Base-by-base conservation (phyloP, 192 early-diverging fungal species). In the Backusella morwellensis region DNA sequence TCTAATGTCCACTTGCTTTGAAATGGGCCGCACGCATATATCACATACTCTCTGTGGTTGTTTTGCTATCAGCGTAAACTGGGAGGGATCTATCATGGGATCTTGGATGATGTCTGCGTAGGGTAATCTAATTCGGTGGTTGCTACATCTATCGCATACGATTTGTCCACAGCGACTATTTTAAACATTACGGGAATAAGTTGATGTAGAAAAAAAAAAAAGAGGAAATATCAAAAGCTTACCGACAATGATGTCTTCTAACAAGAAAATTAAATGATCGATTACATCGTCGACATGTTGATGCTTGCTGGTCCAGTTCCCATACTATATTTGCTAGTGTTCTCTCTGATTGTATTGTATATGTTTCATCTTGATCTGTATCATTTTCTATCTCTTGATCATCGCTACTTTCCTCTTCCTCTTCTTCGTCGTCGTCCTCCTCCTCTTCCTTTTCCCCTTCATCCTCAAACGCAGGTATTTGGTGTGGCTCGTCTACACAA, bases 161-260 rank as follows among this genome's bases (percentile, higher is more conserved):
- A 97, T 83, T 41, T 88, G 85, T 3, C 96, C 96, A 87, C 96
- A 97, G 26, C 94, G 93, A 66, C 96, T 90, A 29, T 32, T 3
- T 32, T 32, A 32, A 32, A 32, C 32, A 32, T 32, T 32, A 32
- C 32, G 32, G 32, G 2, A 32, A 32, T 32, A 32, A 32, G 32
- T 32, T 32, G 32, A 32, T 32, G 32, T 32, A 32, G 32, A 32
- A 32, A 32, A 32, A 3, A 2, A 2, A 32, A 32, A 32, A 32
- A 0, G 32, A 3, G 32, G 32, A 32, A 32, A 32, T 32, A 32
- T 32, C 32, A 32, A 15, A 15, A 38, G 7, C 23, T 77, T 72
- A 77, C 76, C 76, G 44, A 82, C 96, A 98, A 82, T 98, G 96
- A 79, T 97, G 96, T 70, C 95, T 88, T 59, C 96, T 83, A 41